These are phyloP conservation scores for Nephelium lappaceum DNA, from an alignment of 345 rosid species.

Conservation along the genomic window DNA sequence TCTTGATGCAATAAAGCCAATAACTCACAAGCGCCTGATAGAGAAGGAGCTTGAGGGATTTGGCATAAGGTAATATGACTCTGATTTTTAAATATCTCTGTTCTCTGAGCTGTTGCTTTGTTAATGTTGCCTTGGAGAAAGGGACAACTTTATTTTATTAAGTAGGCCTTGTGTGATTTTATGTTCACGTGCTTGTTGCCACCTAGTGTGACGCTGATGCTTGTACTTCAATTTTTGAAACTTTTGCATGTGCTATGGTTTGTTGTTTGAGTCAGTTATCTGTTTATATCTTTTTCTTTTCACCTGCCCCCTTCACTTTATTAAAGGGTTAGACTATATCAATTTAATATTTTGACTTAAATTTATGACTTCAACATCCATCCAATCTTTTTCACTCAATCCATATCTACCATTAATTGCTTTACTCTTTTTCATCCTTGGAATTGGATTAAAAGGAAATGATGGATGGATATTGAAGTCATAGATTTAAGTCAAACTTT, in stretches of 20 bases:
- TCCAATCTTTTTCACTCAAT: too few relatives aligned
- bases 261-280: neutral
- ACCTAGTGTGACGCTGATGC: neutral
- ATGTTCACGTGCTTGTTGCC: neutral
- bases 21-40: conserved; percentile 28
- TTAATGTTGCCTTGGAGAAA: neutral
- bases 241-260: neutral
- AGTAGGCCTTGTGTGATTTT: neutral
- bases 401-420: too few relatives aligned
- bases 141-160: neutral
- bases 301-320: neutral
- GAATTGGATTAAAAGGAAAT: too few relatives aligned
- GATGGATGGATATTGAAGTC: too few relatives aligned
- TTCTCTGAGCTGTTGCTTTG: neutral
- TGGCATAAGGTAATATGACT: conserved; percentile 76
- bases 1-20: conserved; percentile 97
- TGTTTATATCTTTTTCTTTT: neutral
- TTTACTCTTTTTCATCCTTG: too few relatives aligned
- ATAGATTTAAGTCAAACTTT: too few relatives aligned
- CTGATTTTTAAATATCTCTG: neutral
- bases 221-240: neutral
- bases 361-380: too few relatives aligned
- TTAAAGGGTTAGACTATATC: too few relatives aligned
- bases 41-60: conserved; percentile 95
- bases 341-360: too few relatives aligned